Evolutionary conservation across 768 basidiomycete genomes (phyloP).

Genomic region (Hericium erinaceus): DNA sequence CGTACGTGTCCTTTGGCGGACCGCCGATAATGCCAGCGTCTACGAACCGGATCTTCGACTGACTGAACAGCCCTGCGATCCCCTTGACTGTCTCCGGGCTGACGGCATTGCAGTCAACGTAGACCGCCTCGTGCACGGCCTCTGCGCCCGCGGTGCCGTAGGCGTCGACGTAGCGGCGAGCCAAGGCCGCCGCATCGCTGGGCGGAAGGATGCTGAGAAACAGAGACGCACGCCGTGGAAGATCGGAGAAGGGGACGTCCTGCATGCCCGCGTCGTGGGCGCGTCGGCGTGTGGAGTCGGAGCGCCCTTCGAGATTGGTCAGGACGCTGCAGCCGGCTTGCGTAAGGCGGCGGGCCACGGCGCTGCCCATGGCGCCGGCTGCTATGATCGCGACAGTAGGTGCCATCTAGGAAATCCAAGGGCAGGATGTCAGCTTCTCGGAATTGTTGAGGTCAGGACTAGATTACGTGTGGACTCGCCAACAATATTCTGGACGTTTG

Average conservation of each 20-base stretch:
- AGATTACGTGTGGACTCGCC: no score
- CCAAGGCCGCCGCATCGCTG: constrained; percentile 37
- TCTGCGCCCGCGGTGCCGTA: constrained; percentile 6
- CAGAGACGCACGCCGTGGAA: constrained; percentile 30
- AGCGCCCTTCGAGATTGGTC: constrained; percentile 46
- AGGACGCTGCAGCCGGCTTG: constrained; percentile 42
- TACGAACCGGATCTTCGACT: constrained; percentile 33
- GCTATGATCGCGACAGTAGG: constrained; percentile 38
- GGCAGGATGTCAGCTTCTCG: no score
- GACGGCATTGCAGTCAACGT: constrained; percentile 52
- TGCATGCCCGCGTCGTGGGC: constrained; percentile 44
- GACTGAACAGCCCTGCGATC: constrained; percentile 37
- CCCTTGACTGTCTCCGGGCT: constrained; percentile 39
- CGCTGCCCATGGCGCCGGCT: constrained; percentile 53
- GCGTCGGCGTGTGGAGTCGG: constrained; percentile 37
- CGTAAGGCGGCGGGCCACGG: constrained; percentile 38
- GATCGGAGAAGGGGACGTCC: constrained; percentile 28
- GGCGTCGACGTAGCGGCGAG: constrained; percentile 28
- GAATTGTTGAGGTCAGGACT: no score
- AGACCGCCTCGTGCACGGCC: constrained; percentile 21
- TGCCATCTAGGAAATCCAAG: neutral
- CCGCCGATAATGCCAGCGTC: constrained; percentile 52
- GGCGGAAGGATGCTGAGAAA: constrained; percentile 54
- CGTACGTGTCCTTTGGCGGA: constrained; percentile 37
- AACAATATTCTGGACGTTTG: no score